Percentiles rank a stretch among this genome's conserved stretches.
phyloP scores from a whole-genome alignment of 306 rosid genomes.

The Ziziphus jujuba region DNA sequence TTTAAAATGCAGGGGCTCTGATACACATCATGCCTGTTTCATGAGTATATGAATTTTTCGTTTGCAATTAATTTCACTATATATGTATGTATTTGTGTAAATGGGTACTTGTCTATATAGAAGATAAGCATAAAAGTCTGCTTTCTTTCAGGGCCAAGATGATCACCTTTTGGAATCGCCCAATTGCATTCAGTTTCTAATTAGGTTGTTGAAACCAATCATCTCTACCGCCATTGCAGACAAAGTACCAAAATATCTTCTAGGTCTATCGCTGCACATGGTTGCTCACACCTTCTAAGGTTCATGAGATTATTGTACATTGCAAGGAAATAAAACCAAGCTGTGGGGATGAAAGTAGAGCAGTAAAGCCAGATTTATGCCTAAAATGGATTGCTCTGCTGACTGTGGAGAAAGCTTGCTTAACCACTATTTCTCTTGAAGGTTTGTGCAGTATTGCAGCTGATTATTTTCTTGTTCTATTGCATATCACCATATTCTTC shows the following conservation, averaged over 20 bases:
- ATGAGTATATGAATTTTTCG: too few species aligned
- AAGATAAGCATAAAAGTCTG: too few species aligned
- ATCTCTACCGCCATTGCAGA: slow-evolving; percentile 62
- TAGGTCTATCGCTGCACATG: slow-evolving; percentile 63
- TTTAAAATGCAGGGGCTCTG: background rate
- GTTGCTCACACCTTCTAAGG: slow-evolving; percentile 61
- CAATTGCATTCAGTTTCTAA: slow-evolving; percentile 60
- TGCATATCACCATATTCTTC: background rate
- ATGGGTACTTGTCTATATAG: too few species aligned
- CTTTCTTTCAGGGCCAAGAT: slow-evolving; percentile 88
- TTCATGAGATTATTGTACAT: slow-evolving; percentile 76
- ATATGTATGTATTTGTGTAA: too few species aligned
- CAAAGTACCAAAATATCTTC: slow-evolving; percentile 74
- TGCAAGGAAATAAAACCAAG: too few species aligned
- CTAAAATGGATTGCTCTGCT: slow-evolving; percentile 94
- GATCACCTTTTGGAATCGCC: slow-evolving; percentile 86
- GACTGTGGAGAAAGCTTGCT: slow-evolving; percentile 95
- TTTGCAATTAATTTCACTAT: too few species aligned
- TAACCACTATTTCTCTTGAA: slow-evolving; percentile 88
- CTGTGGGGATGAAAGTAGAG: slow-evolving; percentile 35
- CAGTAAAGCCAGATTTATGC: slow-evolving; percentile 75
- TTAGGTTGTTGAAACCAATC: slow-evolving; percentile 83
- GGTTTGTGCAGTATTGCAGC: slow-evolving; percentile 53
- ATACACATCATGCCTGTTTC: too few species aligned
- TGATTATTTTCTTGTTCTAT: slow-evolving; percentile 15